phyloP scores from a whole-genome alignment of 176 grass and related monocot species.

The Ensete glaucum region DNA sequence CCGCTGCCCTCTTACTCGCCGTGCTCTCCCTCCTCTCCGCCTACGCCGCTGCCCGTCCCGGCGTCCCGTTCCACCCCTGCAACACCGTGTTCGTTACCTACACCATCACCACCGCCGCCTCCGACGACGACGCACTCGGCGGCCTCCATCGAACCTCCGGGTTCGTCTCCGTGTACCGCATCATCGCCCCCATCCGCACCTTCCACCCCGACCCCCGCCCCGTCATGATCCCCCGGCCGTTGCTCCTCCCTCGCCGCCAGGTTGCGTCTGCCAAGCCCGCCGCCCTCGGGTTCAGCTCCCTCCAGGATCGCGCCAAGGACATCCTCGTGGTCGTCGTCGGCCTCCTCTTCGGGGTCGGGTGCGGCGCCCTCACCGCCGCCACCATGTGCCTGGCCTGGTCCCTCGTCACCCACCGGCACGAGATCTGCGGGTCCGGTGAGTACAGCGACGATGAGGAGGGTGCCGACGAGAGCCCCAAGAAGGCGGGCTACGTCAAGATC shows the following conservation, averaged over 20 bases:
- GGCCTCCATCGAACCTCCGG: slow-evolving; percentile 33
- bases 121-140: slow-evolving; percentile 23
- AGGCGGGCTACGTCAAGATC: neutral
- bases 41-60: slow-evolving; percentile 40
- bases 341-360: slow-evolving; percentile 2
- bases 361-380: slow-evolving; percentile 7
- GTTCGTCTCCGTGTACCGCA: slow-evolving; percentile 69
- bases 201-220: slow-evolving; percentile 32
- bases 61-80: slow-evolving; percentile 35
- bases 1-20: neutral
- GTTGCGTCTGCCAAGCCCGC: neutral
- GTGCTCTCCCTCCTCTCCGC: slow-evolving; percentile 31
- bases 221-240: slow-evolving; percentile 31
- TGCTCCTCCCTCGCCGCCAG: slow-evolving; percentile 16
- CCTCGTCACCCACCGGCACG: neutral
- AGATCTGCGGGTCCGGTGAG: neutral
- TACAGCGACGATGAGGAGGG: neutral
- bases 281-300: slow-evolving; percentile 28
- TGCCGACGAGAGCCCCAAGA: neutral
- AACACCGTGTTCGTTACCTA: slow-evolving; percentile 39
- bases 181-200: slow-evolving; percentile 23
- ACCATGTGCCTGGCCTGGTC: slow-evolving; percentile 4
- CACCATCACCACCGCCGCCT: slow-evolving; percentile 23
- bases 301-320: slow-evolving; percentile 36
- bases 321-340: slow-evolving; percentile 5